phyloP scores from a whole-genome alignment of 495 filamentous ascomycete genomes.

The Neurospora sp. region DNA sequence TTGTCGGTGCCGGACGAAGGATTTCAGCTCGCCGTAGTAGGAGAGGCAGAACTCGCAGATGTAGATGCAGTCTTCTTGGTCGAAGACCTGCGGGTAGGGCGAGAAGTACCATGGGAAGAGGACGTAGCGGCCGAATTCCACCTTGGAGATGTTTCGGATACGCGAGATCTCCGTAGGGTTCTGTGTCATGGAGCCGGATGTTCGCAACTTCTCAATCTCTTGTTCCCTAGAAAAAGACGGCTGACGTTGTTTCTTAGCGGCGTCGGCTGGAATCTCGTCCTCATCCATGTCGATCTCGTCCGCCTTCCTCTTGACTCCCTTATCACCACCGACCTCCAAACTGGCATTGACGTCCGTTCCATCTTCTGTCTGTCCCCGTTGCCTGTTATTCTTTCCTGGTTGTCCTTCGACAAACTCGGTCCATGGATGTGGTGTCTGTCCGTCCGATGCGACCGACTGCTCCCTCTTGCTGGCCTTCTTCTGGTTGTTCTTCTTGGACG shows the following conservation, averaged over 20 bases:
- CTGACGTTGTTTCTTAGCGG: slow-evolving; percentile 27
- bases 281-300: slow-evolving; percentile 42
- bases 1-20: slow-evolving; percentile 71
- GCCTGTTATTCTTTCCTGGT: slow-evolving; percentile 13
- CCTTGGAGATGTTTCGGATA: slow-evolving; percentile 81
- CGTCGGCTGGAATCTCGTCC: slow-evolving; percentile 29
- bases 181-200: slow-evolving; percentile 93
- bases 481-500: slow-evolving; percentile 37
- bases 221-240: slow-evolving; percentile 69
- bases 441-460: slow-evolving; percentile 36
- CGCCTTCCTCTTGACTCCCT: slow-evolving; percentile 13
- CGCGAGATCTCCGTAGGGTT: slow-evolving; percentile 95
- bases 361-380: slow-evolving; percentile 14
- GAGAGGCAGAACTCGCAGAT: slow-evolving; percentile 96
- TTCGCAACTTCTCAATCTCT: slow-evolving; percentile 91
- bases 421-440: slow-evolving; percentile 38
- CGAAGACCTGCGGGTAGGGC: slow-evolving; percentile 82
- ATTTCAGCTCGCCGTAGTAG: slow-evolving; percentile 72
- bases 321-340: slow-evolving; percentile 27
- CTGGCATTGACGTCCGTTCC: slow-evolving; percentile 21
- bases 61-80: slow-evolving; percentile 78
- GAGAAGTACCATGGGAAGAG: slow-evolving; percentile 99
- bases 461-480: slow-evolving; percentile 46
- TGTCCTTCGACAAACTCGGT: slow-evolving; percentile 27
- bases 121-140: slow-evolving; percentile 89